phyloP scores from a whole-genome alignment of 306 rosid genomes.

The Pachyrhizus erosus region DNA sequence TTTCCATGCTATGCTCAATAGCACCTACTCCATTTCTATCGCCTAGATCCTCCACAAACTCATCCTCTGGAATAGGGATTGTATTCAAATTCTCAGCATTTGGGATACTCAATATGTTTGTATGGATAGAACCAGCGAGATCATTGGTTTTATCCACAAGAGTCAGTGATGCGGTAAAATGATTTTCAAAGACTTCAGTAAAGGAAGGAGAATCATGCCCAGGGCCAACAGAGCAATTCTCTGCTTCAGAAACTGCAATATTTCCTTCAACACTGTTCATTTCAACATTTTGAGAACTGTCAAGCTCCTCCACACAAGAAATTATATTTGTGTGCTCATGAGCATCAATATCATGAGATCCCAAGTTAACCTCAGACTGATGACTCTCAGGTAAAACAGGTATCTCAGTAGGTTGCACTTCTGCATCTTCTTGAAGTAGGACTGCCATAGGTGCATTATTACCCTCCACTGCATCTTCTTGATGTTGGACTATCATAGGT shows the following conservation, averaged over 20 bases:
- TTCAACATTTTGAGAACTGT: constrained; percentile 53
- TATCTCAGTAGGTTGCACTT: constrained; percentile 50
- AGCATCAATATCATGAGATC: constrained; percentile 51
- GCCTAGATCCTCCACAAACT: constrained; percentile 41
- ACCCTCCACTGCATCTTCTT: constrained; percentile 49
- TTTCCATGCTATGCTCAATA: constrained; percentile 48
- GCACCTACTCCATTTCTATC: constrained; percentile 49
- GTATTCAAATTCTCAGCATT: constrained; percentile 54
- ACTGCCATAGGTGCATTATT: constrained; percentile 45
- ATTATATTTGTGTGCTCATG: constrained; percentile 38
- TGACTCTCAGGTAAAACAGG: constrained; percentile 47
- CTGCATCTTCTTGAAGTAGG: constrained; percentile 54
- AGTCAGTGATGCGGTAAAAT: constrained; percentile 42
- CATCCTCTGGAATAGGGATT: constrained; percentile 52
- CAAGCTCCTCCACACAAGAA: constrained; percentile 43
- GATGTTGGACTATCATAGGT: constrained; percentile 44
- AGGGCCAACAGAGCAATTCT: constrained; percentile 47
- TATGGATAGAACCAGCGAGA: constrained; percentile 53
- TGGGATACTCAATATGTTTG: constrained; percentile 51
- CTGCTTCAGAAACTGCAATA: constrained; percentile 50
- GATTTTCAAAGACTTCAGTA: constrained; percentile 47
- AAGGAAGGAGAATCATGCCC: constrained; percentile 52
- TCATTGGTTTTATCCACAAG: constrained; percentile 53
- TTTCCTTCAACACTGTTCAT: constrained; percentile 54
- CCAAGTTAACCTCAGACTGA: constrained; percentile 46